These are phyloP conservation scores for Nemania diffusa DNA, from an alignment of 2,329 filamentous ascomycete genomes.

Conservation along the genomic window DNA sequence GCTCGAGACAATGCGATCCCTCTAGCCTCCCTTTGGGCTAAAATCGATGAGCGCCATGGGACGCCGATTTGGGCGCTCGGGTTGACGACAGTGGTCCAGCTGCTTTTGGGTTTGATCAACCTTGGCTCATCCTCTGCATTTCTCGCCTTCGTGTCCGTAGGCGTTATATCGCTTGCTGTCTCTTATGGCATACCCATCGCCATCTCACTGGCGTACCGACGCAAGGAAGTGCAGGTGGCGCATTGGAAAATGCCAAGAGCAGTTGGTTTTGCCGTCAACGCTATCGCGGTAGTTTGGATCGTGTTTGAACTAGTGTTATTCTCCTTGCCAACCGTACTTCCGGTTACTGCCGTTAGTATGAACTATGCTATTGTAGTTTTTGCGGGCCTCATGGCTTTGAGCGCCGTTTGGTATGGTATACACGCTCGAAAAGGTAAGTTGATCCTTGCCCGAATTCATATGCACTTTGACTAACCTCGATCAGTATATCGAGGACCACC, in stretches of 20 bases:
- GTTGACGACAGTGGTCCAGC: constrained; percentile 63
- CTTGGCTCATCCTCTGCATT: constrained; percentile 68
- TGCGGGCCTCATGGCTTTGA: constrained; percentile 51
- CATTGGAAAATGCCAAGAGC: constrained; percentile 58
- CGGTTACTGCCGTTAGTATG: constrained; percentile 46
- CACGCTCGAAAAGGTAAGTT: constrained; percentile 62
- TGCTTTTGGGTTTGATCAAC: constrained; percentile 66
- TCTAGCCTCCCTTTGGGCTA: constrained; percentile 60
- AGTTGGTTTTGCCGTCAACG: constrained; percentile 58
- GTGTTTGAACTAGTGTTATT: constrained; percentile 64
- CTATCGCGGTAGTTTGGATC: constrained; percentile 62
- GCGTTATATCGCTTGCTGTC: constrained; percentile 65
- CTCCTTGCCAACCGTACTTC: constrained; percentile 51
- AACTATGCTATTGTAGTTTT: constrained; percentile 69
- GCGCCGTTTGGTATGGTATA: constrained; percentile 60
- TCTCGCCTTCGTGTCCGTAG: constrained; percentile 64
- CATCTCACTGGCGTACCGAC: constrained; percentile 59
- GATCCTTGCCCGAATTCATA: not conserved
- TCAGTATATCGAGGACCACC: constrained; percentile 47
- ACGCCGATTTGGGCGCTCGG: constrained; percentile 67
- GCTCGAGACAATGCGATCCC: constrained; percentile 68
- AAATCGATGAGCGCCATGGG: constrained; percentile 62
- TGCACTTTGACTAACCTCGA: constrained; percentile 5
- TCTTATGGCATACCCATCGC: constrained; percentile 67
- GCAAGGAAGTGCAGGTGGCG: constrained; percentile 59